Conservation (phyloP, 768 basidiomycete genomes). For the Mycena alexandri region DNA sequence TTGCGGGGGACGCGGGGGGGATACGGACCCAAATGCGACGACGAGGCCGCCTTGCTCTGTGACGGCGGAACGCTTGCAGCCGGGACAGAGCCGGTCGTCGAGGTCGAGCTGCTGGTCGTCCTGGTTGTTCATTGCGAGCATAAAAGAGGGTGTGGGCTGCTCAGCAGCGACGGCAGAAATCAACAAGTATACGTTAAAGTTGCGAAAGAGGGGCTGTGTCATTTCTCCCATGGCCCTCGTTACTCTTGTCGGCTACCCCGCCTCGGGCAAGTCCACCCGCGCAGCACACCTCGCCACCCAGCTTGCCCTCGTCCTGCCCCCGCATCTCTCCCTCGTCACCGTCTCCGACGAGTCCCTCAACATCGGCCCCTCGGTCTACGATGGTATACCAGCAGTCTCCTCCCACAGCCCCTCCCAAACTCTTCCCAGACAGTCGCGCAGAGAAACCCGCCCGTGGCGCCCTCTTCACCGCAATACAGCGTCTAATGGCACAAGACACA, state of each 20-base stretch:
- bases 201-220: no score
- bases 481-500: slow-evolving; percentile 76
- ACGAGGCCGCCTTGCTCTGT: slow-evolving; percentile 88
- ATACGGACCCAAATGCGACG: slow-evolving; percentile 92
- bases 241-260: slow-evolving; percentile 90
- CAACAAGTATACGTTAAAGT: no score
- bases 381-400: slow-evolving; percentile 63
- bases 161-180: slow-evolving; percentile 25
- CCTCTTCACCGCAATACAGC: slow-evolving; percentile 85
- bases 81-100: slow-evolving; percentile 80
- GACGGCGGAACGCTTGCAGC: slow-evolving; percentile 85
- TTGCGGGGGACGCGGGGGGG: slow-evolving; percentile 22
- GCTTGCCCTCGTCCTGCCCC: slow-evolving; percentile 68
- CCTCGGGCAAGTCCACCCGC: slow-evolving; percentile 86
- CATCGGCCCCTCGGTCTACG: slow-evolving; percentile 75
- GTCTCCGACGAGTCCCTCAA: slow-evolving; percentile 83
- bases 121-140: slow-evolving; percentile 46
- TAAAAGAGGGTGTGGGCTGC: slow-evolving; percentile 42
- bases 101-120: slow-evolving; percentile 38
- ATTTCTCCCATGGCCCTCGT: slow-evolving; percentile 98
- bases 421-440: slow-evolving; percentile 70
- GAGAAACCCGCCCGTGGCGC: slow-evolving; percentile 92
- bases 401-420: slow-evolving; percentile 13
- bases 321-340: slow-evolving; percentile 60
- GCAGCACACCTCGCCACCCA: slow-evolving; percentile 71